These are phyloP conservation scores for Beauveria australis DNA, from an alignment of 2,329 filamentous ascomycete genomes.

Conservation along the genomic window DNA sequence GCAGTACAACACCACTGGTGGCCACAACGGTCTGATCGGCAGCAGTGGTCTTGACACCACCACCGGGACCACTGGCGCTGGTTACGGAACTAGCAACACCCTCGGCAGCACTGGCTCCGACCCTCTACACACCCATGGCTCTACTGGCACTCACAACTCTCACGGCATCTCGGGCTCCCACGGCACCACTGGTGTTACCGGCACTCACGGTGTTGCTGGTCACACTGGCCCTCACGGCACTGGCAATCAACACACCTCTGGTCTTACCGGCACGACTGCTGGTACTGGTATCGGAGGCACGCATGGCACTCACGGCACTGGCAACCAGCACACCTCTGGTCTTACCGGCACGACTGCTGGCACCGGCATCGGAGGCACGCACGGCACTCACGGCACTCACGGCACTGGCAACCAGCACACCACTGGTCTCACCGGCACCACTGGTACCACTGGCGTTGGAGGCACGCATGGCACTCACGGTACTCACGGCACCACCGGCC, in stretches of 20 bases:
- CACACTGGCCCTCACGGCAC: conserved; percentile 14
- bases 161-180: conserved; percentile 23
- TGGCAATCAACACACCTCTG: conserved; percentile 13
- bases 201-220: neutral
- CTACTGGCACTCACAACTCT: neutral
- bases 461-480: conserved; percentile 11
- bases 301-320: conserved; percentile 13
- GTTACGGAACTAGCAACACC: conserved; percentile 18
- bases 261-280: conserved; percentile 15
- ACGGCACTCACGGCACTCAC: conserved; percentile 15
- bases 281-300: conserved; percentile 11
- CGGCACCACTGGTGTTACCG: conserved; percentile 13
- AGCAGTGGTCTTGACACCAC: conserved; percentile 4
- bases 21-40: conserved; percentile 16
- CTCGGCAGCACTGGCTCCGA: conserved; percentile 25
- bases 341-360: conserved; percentile 24
- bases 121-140: conserved; percentile 15
- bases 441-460: conserved; percentile 14
- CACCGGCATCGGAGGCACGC: neutral
- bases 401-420: conserved; percentile 12
- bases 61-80: neutral
- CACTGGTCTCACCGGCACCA: conserved; percentile 23
- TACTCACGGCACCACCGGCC: conserved; percentile 14
- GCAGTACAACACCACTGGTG: conserved; percentile 17
- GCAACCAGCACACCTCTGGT: conserved; percentile 14